Percentiles rank a stretch among this genome's conserved stretches.
phyloP scores from a whole-genome alignment of 116 monocot genomes.

The Cymodocea nodosa region DNA sequence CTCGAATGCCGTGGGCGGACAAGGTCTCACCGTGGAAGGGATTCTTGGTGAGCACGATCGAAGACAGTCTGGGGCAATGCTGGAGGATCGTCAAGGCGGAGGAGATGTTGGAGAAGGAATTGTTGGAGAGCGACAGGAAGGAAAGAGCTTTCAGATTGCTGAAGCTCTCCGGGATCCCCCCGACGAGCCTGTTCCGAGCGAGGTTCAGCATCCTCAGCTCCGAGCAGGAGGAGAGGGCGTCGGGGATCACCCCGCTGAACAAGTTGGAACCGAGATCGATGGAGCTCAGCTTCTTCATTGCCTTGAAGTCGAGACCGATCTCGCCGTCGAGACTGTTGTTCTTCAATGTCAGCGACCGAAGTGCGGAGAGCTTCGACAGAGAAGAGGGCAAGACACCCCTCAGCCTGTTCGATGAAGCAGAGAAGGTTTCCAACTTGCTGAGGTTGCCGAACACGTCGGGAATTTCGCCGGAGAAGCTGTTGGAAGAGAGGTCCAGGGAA shows the following conservation, averaged over 20 bases:
- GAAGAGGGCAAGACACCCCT: conserved; percentile 42
- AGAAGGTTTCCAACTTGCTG: conserved; percentile 32
- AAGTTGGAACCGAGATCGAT: conserved; percentile 52
- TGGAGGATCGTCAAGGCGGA: conserved; percentile 46
- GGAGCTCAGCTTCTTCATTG: conserved; percentile 24
- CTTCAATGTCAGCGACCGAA: conserved; percentile 40
- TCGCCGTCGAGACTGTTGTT: conserved; percentile 59
- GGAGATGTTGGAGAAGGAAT: conserved; percentile 39
- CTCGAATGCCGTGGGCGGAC: conserved; percentile 29
- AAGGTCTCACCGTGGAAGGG: conserved; percentile 37
- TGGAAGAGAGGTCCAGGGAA: conserved; percentile 54
- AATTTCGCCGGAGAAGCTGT: conserved; percentile 41
- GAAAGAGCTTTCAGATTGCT: conserved; percentile 33
- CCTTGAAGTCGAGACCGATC: conserved; percentile 43
- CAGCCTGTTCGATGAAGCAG: conserved; percentile 46
- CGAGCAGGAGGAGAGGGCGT: conserved; percentile 28
- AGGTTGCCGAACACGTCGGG: conserved; percentile 34
- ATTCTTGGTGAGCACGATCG: conserved; percentile 50
- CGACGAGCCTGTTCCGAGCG: conserved; percentile 43
- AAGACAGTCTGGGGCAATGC: conserved; percentile 38
- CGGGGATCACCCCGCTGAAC: conserved; percentile 39
- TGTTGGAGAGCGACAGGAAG: conserved; percentile 64
- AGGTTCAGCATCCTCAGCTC: conserved; percentile 56
- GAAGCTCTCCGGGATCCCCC: conserved; percentile 58
- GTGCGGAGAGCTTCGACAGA: conserved; percentile 29